Base-by-base conservation (phyloP, 164 flowering plant genomes). In the Taxillus chinensis region DNA sequence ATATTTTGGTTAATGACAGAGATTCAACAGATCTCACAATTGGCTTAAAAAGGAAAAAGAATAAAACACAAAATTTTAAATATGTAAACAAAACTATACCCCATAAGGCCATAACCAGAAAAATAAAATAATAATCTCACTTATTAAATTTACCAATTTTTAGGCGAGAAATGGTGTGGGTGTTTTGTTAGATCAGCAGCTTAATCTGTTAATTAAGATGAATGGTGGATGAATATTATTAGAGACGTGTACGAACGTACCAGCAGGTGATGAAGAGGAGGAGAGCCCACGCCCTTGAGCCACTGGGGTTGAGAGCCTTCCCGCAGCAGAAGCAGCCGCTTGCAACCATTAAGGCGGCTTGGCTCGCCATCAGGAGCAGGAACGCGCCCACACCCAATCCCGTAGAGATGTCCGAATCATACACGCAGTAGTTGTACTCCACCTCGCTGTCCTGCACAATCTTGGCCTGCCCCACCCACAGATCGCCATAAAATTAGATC, bases 301-400 rank as follows among this genome's bases (percentile, higher is more conserved):
- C 87, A 12, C 90, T 81, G 7, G 96, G 97, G 38, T 67, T 79
- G 61, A 90, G 71, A 57, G 95, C 76, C 70, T 71, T 83, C 27
- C 97, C 97, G 61, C 95, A 90, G 80, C 99, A 93, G 73, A 93
- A 86, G 84, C 99, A 93, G 46, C 75, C 74, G 71, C 90, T 93
- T 4, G 84, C 87, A 4, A 70, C 70, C 90, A 85, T 84, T 50
- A 90, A 71, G 15, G 87, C 41, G 49, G 66, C 65, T 62, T 87
- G 97, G 65, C 92, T 79, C 1, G 57, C 80, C 76, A 87, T 11
- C 62, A 90, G 90, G 67, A 89, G 78, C 61, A 89, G 61, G 49
- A 93, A 79, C 27, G 99, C 85, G 5, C 96, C 95, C 39, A 81
- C 83, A 5, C 96, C 99, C 45, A 69, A 69, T 38, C 97, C 92